Evolutionary conservation across 2,329 filamentous ascomycete genomes (phyloP).

Genomic region (Daldinia sp.): DNA sequence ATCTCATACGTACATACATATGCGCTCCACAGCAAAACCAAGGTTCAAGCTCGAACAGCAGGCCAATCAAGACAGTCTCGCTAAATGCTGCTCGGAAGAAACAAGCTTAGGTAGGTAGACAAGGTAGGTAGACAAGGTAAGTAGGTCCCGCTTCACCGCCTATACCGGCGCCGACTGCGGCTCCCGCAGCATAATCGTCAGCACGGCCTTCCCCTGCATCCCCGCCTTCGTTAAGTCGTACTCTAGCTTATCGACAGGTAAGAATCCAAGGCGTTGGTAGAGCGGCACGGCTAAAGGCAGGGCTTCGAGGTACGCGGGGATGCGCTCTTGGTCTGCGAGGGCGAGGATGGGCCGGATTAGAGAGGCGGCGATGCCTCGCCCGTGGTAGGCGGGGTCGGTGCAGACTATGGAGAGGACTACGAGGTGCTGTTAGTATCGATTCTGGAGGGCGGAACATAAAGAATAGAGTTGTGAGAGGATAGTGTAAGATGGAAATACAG

Average conservation of each 20-base stretch:
- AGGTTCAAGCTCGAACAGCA: neutral
- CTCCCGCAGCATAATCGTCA: conserved; percentile 38
- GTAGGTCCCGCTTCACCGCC: neutral
- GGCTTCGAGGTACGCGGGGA: conserved; percentile 38
- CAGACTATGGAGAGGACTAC: conserved; percentile 41
- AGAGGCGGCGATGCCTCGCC: conserved; percentile 40
- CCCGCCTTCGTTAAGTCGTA: conserved; percentile 28
- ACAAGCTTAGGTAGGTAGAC: neutral
- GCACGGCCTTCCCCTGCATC: conserved; percentile 10
- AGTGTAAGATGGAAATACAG: neutral
- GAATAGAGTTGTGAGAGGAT: neutral
- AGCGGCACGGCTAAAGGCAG: conserved; percentile 35
- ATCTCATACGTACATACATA: conserved; percentile 2
- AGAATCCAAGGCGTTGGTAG: conserved; percentile 39
- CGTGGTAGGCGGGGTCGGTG: conserved; percentile 38
- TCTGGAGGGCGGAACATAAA: neutral
- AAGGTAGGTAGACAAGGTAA: neutral
- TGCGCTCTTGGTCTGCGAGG: conserved; percentile 38
- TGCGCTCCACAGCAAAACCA: neutral
- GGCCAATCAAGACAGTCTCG: neutral
- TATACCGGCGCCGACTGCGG: conserved; percentile 1
- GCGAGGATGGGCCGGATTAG: conserved; percentile 37
- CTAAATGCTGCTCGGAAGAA: neutral
- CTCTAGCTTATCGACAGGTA: conserved; percentile 34
- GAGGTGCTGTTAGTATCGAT: neutral